Evolutionary conservation across 352 stramenopile species (phyloP).

Genomic region (Pythium diclinum): DNA sequence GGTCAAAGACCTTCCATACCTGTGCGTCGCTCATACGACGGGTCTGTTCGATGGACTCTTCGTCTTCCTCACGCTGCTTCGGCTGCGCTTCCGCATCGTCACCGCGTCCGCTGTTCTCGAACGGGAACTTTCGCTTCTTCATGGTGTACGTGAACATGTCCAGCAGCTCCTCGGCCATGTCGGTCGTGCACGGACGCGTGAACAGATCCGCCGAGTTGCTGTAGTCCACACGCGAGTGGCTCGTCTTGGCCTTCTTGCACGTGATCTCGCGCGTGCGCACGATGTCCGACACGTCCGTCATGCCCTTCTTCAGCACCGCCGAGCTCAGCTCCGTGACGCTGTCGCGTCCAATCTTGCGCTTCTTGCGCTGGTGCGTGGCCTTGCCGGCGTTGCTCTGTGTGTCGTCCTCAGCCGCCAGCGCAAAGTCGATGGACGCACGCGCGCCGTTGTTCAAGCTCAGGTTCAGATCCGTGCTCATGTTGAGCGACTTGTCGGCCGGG

Average conservation of each 20-base stretch:
- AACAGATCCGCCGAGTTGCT: constrained; percentile 48
- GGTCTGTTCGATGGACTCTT: constrained; percentile 62
- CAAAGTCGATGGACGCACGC: constrained; percentile 68
- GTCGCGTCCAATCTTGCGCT: constrained; percentile 78
- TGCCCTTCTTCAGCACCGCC: constrained; percentile 69
- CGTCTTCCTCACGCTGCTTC: constrained; percentile 23
- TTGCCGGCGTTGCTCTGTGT: constrained; percentile 14
- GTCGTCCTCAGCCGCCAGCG: constrained; percentile 45
- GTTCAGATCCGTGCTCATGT: constrained; percentile 73
- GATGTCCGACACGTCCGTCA: constrained; percentile 79
- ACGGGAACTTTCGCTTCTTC: constrained; percentile 85
- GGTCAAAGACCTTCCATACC: constrained; percentile 27
- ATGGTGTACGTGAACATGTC: constrained; percentile 82
- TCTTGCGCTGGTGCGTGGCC: constrained; percentile 59
- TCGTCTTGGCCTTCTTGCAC: constrained; percentile 31
- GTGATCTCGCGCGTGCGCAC: constrained; percentile 48
- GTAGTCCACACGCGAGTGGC: constrained; percentile 28
- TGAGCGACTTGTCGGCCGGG: constrained; percentile 42
- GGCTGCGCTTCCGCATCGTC: not conserved
- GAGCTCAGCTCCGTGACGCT: constrained; percentile 78
- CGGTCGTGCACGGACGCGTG: constrained; percentile 43
- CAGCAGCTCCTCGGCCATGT: constrained; percentile 62
- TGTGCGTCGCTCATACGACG: constrained; percentile 60
- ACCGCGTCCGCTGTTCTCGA: constrained; percentile 30
- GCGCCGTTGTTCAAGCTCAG: constrained; percentile 58